Evolutionary conservation across 2,329 filamentous ascomycete genomes (phyloP), one percentile per base, ranked within the genome.

Genomic region (Oidium heveae): DNA sequence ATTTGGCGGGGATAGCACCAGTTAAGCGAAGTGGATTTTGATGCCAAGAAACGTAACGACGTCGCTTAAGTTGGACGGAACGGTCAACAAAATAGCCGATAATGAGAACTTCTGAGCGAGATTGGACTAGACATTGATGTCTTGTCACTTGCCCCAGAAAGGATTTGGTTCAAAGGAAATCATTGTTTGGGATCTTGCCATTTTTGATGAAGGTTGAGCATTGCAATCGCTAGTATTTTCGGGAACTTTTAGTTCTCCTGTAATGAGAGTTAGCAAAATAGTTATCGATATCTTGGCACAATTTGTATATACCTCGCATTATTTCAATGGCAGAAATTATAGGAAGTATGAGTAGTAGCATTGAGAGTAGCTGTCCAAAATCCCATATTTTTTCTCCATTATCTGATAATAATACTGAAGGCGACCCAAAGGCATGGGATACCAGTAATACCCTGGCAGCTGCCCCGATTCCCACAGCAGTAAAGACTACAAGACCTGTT

Each of bases 241-340:
- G 9, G 36, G 36, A 13, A 39, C 36, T n/a, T 39, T 39, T 39
- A 39, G 36, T n/a, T 39, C 36, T 39, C 36, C 36, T 39, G 10
- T 4, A 39, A n/a, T 13, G 36, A 39, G 36, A 39, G 36, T 12
- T 12, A n/a, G 36, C 4, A 39, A n/a, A 39, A 39, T n/a, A 39
- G 4, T 2, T 9, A 13, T 39, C 10, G 36, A 2, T 28, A 28
- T 13, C 16, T 50, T 36, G 47, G 10, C 22, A 15, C 32, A 18
- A 16, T 50, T 20, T 44, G 22, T 69, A 66, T 61, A 72, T 70
- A 58, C 75, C 74, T 58, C 75, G 64, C 50, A 73, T 65, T 54
- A 82, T 77, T 63, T 82, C 79, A 32, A 81, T 63, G 1, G 72
- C 71, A 1, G 73, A 76, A 2, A 82, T 70, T 15, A 81, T 60